Evolutionary conservation across 345 rosid species (phyloP), one percentile per base, ranked within the genome.

Genomic region (Camelina laxa): DNA sequence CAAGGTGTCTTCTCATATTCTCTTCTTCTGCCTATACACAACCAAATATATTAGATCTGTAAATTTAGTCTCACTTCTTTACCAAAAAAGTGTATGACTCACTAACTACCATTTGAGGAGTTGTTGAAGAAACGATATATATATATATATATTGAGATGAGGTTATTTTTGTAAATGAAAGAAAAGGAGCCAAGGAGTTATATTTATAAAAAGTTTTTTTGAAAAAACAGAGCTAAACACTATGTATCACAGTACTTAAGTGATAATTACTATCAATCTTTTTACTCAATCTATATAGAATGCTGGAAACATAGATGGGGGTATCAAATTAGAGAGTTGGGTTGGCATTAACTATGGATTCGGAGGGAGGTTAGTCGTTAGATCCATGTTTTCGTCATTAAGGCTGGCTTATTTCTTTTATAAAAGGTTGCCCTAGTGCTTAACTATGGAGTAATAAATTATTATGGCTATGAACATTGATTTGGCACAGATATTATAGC

Each of bases 1-100:
- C 83, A 11, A 85, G 67, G 16, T 39, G 48, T 51, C 19, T 76
- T 36, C 7, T 76, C 7, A 36, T 79, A 59, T 51, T 57, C 3
- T 53, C 44, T 15, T 65, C 68, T 75, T 41, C 30, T 68, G 74
- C 64, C 79, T 69, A 20, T 15, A 36, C 39, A 67, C 70, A 60
- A 42, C 47, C n/a, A 50, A 50, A 50, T 10, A 20, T 0, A 20
- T 19, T 9, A 50, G 16, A 36, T 50, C 15, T 48, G 53, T 48
- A 9, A 17, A 16, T 48, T 8, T 48, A n/a, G 47, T 4, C 6
- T 42, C 47, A 42, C 47, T 42, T 14, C 47, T 42, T 42, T 14
- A 42, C 16, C 47, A 47, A n/a, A 47, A 45, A 47, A 47, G 20
- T n/a, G 10, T 6, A 7, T 16, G 51, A 7, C 51, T 16, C 21